These are phyloP conservation scores for Suhomyces anneliseae DNA, from an alignment of 1,139 yeast species.

Conservation along the genomic window DNA sequence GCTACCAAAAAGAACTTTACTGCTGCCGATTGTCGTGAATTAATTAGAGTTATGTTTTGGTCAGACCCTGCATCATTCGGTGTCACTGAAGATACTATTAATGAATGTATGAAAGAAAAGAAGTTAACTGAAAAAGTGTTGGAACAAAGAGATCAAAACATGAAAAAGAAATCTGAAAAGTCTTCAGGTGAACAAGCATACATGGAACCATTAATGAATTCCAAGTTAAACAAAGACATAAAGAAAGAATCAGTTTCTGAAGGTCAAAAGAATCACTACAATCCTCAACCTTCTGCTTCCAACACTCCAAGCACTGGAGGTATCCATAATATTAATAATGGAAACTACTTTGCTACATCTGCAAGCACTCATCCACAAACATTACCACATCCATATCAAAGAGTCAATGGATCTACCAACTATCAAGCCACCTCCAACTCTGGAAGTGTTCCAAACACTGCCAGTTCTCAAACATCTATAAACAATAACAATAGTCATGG, in stretches of 20 bases:
- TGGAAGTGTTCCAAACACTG: conserved; percentile 3
- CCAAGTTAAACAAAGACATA: conserved; percentile 5
- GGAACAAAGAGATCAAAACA: conserved; percentile 27
- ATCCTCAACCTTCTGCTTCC: not conserved
- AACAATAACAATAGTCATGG: conserved; percentile 10
- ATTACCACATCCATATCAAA: conserved; percentile 16
- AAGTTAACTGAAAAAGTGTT: conserved; percentile 38
- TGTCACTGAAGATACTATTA: conserved; percentile 45
- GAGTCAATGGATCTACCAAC: conserved; percentile 4
- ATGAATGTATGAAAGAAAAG: conserved; percentile 40
- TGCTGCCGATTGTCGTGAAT: conserved; percentile 55
- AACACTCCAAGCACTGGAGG: not conserved
- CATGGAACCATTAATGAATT: conserved; percentile 14
- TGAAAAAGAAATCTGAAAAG: conserved; percentile 13
- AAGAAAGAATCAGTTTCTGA: conserved; percentile 5
- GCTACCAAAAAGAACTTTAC: conserved; percentile 57
- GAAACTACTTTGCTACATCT: conserved; percentile 10
- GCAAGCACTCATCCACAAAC: conserved; percentile 13
- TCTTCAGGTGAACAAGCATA: conserved; percentile 15
- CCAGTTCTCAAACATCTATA: conserved; percentile 4
- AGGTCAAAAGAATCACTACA: not conserved
- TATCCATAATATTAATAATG: conserved; percentile 5
- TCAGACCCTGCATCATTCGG: conserved; percentile 60
- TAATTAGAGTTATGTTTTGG: conserved; percentile 55
- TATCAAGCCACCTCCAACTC: conserved; percentile 1